These are phyloP conservation scores for Cytospora leucostoma DNA, from an alignment of 2,329 filamentous ascomycete species.

Conservation along the genomic window DNA sequence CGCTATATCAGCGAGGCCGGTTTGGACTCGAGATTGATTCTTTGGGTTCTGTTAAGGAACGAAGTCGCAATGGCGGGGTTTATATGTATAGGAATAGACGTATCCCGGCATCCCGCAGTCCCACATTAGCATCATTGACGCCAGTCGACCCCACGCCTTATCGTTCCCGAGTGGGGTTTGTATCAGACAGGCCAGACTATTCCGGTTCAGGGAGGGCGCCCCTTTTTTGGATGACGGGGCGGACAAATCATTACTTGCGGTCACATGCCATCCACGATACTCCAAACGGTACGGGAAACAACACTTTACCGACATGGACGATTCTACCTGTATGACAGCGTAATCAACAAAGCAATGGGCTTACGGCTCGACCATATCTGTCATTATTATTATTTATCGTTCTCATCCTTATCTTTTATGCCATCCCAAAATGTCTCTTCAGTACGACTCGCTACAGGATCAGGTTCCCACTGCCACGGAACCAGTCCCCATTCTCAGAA, in stretches of 20 bases:
- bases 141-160: conserved; percentile 18
- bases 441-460: background rate
- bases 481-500: background rate
- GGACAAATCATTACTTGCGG: background rate
- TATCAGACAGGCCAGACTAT: background rate
- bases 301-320: too few relatives aligned
- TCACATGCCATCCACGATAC: background rate
- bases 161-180: conserved; percentile 8
- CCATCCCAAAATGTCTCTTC: too few relatives aligned
- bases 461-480: background rate
- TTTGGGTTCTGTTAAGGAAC: background rate
- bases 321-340: too few relatives aligned
- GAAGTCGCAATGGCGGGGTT: conserved; percentile 9
- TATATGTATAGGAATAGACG: background rate
- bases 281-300: too few relatives aligned
- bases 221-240: background rate
- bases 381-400: too few relatives aligned
- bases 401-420: too few relatives aligned
- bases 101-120: conserved; percentile 4
- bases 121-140: conserved; percentile 13
- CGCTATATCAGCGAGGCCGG: too few relatives aligned
- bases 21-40: background rate
- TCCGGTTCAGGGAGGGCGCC: background rate
- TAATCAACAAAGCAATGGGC: too few relatives aligned
- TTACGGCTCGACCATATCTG: too few relatives aligned